Evolutionary conservation across 495 filamentous ascomycete genomes (phyloP).

Genomic region (Trichoderma virens): DNA sequence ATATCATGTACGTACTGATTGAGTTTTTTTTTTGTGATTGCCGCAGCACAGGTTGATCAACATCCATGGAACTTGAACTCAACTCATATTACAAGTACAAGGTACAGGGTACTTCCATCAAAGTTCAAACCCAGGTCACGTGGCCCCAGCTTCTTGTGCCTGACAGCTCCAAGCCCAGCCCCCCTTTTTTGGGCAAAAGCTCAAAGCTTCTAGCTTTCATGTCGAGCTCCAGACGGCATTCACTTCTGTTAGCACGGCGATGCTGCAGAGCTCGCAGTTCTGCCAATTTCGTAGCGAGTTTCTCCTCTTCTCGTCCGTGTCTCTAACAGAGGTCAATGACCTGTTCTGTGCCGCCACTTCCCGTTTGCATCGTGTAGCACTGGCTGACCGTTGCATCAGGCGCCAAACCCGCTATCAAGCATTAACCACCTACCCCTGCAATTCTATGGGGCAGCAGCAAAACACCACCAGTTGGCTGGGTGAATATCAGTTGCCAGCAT

Average conservation of each 20-base stretch:
- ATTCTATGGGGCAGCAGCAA: not conserved
- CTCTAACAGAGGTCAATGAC: not conserved
- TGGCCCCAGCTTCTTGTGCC: not conserved
- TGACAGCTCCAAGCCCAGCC: not conserved
- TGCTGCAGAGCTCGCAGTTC: not conserved
- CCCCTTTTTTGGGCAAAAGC: not conserved
- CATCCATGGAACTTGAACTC: no score
- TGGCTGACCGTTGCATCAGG: not conserved
- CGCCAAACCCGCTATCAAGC: not conserved
- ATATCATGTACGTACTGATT: no score
- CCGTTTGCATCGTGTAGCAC: not conserved
- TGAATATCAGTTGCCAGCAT: not conserved
- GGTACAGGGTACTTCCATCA: no score
- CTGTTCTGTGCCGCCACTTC: not conserved
- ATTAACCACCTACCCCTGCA: not conserved
- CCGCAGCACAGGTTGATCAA: no score
- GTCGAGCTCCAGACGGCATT: not conserved
- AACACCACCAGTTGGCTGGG: not conserved
- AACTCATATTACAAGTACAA: no score
- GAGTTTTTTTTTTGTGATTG: no score
- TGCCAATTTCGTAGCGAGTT: not conserved
- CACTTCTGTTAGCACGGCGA: not conserved
- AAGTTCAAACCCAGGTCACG: not conserved
- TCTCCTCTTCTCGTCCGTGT: not conserved
- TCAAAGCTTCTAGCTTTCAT: not conserved